These are phyloP conservation scores for Trichoderma sp. DNA, from an alignment of 2,329 filamentous ascomycete species.

Conservation along the genomic window DNA sequence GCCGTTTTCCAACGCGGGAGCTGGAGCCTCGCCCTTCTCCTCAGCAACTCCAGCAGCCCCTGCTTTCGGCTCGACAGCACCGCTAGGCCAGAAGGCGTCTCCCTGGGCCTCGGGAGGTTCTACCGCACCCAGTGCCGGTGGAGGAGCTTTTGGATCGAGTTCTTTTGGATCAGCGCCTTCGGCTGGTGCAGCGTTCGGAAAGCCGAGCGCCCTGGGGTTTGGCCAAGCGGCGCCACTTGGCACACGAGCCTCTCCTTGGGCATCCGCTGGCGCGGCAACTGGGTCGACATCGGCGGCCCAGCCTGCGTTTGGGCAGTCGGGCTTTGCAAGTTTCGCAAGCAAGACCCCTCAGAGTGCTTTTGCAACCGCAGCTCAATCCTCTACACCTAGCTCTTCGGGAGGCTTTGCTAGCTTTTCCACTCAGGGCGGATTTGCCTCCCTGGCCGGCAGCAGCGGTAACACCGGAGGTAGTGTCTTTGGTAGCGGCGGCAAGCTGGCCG, in stretches of 20 bases:
- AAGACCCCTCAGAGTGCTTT: conserved; percentile 45
- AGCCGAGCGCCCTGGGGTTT: conserved; percentile 54
- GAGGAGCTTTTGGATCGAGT: conserved; percentile 49
- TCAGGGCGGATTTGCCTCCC: conserved; percentile 57
- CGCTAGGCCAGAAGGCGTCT: conserved; percentile 55
- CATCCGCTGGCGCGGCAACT: conserved; percentile 35
- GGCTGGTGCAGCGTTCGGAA: conserved; percentile 51
- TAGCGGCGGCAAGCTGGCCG: conserved; percentile 40
- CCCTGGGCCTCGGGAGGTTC: conserved; percentile 51
- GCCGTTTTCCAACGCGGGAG: conserved; percentile 37
- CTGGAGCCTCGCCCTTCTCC: conserved; percentile 46
- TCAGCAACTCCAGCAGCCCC: conserved; percentile 43
- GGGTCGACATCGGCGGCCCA: conserved; percentile 9
- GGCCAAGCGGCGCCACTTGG: conserved; percentile 55
- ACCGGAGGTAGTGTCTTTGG: conserved; percentile 44
- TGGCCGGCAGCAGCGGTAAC: conserved; percentile 44
- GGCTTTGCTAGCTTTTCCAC: conserved; percentile 59
- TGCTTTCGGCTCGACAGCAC: conserved; percentile 52
- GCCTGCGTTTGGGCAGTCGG: conserved; percentile 59
- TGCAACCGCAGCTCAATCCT: conserved; percentile 35
- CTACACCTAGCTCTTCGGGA: conserved; percentile 43
- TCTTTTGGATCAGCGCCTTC: conserved; percentile 47
- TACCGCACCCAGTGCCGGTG: conserved; percentile 36
- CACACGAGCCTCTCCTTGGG: conserved; percentile 58
- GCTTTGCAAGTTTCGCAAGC: conserved; percentile 49